phyloP scores from a whole-genome alignment of 352 stramenopile species.

The Thalassiosira ordinaria region DNA sequence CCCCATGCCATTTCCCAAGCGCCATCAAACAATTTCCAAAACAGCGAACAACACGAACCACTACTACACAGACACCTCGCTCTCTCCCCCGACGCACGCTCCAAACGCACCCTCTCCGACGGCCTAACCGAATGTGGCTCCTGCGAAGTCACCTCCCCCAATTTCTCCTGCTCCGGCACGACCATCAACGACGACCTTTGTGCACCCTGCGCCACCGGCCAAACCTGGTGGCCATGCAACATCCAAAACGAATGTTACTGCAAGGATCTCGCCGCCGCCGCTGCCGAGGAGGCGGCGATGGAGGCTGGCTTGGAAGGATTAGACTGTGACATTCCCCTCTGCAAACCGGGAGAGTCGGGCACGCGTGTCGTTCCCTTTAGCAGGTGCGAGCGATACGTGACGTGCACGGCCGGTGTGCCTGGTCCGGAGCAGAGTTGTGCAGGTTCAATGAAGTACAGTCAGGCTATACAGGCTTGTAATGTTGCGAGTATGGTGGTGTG shows the following conservation, averaged over 20 bases:
- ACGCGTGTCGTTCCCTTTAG: conserved; percentile 20
- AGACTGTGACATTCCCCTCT: conserved; percentile 30
- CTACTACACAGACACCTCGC: neutral
- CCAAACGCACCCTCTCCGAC: neutral
- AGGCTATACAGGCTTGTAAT: conserved; percentile 36
- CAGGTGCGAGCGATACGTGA: conserved; percentile 23
- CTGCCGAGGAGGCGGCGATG: neutral
- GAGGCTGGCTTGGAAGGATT: neutral
- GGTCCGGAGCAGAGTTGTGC: conserved; percentile 9
- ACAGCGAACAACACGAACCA: neutral
- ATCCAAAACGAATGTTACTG: conserved; percentile 27
- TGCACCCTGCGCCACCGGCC: conserved; percentile 23
- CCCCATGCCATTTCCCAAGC: too few relatives aligned
- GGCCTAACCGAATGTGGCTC: neutral
- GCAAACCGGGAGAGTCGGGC: neutral
- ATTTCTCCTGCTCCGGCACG: neutral
- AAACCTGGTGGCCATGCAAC: conserved; percentile 39
- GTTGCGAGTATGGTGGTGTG: conserved; percentile 22
- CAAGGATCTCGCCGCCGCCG: neutral
- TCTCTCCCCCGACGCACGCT: neutral
- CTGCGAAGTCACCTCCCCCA: neutral
- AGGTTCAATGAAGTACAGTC: conserved; percentile 15
- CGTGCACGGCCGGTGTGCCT: conserved; percentile 23
- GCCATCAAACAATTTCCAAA: too few relatives aligned
- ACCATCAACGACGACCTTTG: conserved; percentile 15